Percentiles rank a stretch among this genome's conserved stretches.
Evolutionary conservation across 192 early-diverging fungal genomes (phyloP).

Genomic region (Mortierella claussenii): DNA sequence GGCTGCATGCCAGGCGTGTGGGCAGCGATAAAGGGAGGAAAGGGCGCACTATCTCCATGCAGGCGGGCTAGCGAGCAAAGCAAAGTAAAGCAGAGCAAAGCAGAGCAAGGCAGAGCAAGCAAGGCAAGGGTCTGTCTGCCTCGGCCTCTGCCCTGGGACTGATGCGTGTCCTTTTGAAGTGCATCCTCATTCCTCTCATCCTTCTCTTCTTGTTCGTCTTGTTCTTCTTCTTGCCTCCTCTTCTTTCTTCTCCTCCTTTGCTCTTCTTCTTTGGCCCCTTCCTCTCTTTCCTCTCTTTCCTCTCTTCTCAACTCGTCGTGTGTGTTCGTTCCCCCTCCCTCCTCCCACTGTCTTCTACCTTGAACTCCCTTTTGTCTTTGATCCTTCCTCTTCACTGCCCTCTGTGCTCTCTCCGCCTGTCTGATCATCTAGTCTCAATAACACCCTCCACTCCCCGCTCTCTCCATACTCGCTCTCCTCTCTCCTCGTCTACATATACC

Average conservation of each 20-base stretch:
- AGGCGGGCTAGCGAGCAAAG: too few species aligned
- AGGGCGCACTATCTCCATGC: too few species aligned
- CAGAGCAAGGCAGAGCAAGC: too few species aligned
- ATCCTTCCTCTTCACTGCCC: neutral
- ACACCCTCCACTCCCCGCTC: too few species aligned
- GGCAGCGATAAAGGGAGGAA: too few species aligned
- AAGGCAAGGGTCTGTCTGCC: too few species aligned
- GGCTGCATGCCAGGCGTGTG: too few species aligned
- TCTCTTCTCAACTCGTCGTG: neutral
- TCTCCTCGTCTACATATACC: neutral
- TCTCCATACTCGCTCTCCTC: neutral
- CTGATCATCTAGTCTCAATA: too few species aligned
- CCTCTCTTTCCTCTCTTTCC: constrained; percentile 4
- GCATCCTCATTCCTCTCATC: neutral
- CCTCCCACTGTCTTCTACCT: neutral
- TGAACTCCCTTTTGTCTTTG: neutral
- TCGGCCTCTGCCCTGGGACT: too few species aligned
- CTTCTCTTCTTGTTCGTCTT: neutral
- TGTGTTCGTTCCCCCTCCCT: neutral
- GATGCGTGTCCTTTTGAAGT: too few species aligned
- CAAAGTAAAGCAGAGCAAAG: too few species aligned
- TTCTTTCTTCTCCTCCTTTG: constrained; percentile 7
- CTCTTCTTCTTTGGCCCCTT: constrained; percentile 8
- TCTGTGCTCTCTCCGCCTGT: too few species aligned
- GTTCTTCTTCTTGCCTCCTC: constrained; percentile 1